A percentile compares a stretch with the other conserved stretches of the same genome.
Conservation (phyloP, 2,329 filamentous ascomycete species). For the Xylariaceae sp. region DNA sequence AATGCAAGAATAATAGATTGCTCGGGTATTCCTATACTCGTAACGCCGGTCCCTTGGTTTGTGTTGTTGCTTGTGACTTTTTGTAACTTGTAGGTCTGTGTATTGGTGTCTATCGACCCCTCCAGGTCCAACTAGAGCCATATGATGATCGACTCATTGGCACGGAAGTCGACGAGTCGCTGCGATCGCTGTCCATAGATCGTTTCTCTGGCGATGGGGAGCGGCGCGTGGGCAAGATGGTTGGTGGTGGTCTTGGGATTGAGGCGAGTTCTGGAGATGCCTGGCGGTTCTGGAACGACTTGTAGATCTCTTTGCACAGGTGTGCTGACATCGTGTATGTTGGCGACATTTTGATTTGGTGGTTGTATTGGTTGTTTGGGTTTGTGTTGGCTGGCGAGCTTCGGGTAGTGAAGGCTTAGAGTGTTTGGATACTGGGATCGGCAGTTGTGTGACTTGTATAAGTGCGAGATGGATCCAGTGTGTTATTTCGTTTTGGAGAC, state of each 20-base stretch:
- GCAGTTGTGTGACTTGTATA: too few species aligned
- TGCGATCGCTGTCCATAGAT: slow-evolving; percentile 46
- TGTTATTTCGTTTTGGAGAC: too few species aligned
- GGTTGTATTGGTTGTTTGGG: background rate
- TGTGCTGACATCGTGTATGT: slow-evolving; percentile 61
- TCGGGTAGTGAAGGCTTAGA: too few species aligned
- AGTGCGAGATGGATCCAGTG: too few species aligned
- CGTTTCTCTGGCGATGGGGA: slow-evolving; percentile 41
- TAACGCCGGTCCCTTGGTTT: too few species aligned
- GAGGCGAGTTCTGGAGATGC: slow-evolving; percentile 31
- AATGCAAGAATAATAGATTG: too few species aligned
- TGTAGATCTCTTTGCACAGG: slow-evolving; percentile 56
- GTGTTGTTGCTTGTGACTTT: background rate
- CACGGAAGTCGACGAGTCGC: slow-evolving; percentile 24
- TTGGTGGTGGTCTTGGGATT: slow-evolving; percentile 22
- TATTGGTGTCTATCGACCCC: slow-evolving; percentile 17
- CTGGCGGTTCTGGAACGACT: slow-evolving; percentile 53
- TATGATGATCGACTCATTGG: slow-evolving; percentile 31
- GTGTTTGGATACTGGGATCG: too few species aligned
- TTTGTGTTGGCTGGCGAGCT: too few species aligned
- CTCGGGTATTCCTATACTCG: too few species aligned
- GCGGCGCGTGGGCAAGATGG: slow-evolving; percentile 21
- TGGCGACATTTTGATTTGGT: slow-evolving; percentile 45
- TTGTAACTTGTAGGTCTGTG: too few species aligned
- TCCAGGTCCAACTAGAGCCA: slow-evolving; percentile 32